A percentile compares a stretch with the other conserved stretches of the same genome.
Evolutionary conservation across 2,329 filamentous ascomycete species (phyloP).

Genomic region (Paracorniculantispora psalliotae): DNA sequence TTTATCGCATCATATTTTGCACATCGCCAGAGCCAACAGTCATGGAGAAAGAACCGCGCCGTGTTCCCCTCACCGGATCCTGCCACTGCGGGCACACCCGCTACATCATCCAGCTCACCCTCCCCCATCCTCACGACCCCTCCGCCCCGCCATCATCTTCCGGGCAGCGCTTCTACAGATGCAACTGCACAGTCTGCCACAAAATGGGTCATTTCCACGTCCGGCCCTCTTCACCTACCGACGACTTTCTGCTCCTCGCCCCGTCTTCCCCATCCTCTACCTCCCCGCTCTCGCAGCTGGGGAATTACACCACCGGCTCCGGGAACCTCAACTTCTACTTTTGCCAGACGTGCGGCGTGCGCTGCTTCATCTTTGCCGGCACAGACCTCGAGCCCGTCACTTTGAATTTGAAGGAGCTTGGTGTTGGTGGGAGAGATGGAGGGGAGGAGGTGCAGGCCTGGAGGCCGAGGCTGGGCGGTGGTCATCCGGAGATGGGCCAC

Average conservation of each 20-base stretch:
- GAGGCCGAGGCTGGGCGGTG: neutral
- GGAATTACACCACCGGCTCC: neutral
- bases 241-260: conserved; percentile 2
- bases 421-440: neutral
- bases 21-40: too few relatives aligned
- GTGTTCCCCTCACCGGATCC: neutral
- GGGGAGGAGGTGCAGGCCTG: neutral
- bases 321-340: conserved; percentile 5
- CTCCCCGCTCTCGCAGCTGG: neutral
- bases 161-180: conserved; percentile 9
- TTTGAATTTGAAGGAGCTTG: neutral
- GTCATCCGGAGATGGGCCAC: neutral
- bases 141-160: neutral
- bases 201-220: conserved; percentile 10
- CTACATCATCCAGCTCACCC: neutral
- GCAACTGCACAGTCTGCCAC: conserved; percentile 10
- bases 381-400: neutral
- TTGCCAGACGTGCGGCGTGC: conserved; percentile 5
- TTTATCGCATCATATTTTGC: too few relatives aligned
- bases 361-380: conserved; percentile 5
- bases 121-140: neutral
- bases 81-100: conserved; percentile 4
- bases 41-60: too few relatives aligned
- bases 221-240: neutral
- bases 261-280: neutral